phyloP scores from a whole-genome alignment of 2,329 filamentous ascomycete genomes.

The Botrytis porri region DNA sequence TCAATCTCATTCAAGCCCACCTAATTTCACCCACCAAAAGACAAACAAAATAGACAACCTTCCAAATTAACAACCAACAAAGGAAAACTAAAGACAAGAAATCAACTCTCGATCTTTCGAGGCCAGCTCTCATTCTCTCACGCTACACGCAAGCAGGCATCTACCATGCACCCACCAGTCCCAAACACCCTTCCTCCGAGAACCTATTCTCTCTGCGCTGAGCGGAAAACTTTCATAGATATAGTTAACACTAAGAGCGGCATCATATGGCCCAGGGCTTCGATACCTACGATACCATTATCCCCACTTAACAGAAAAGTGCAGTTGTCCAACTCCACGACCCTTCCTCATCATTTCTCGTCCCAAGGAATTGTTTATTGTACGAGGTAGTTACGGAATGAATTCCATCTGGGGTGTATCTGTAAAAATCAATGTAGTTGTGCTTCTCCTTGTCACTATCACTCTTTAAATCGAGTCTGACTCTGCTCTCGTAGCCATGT shows the following conservation, averaged over 20 bases:
- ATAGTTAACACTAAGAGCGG: background rate
- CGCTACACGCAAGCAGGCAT: background rate
- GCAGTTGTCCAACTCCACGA: background rate
- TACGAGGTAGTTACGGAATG: too few relatives aligned
- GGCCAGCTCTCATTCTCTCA: background rate
- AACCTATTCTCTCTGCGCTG: too few relatives aligned
- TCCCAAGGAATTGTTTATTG: too few relatives aligned
- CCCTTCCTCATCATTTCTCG: too few relatives aligned
- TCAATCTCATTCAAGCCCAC: background rate
- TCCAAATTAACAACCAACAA: background rate
- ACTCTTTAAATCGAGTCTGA: background rate
- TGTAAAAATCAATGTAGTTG: too few relatives aligned
- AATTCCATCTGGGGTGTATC: too few relatives aligned
- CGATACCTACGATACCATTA: background rate
- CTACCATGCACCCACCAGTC: background rate
- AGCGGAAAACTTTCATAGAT: too few relatives aligned
- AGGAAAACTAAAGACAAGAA: conserved; percentile 9
- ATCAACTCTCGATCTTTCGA: conserved; percentile 2
- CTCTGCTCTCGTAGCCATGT: background rate
- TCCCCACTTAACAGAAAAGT: background rate
- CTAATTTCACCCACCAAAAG: background rate
- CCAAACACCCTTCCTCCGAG: background rate
- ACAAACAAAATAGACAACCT: background rate
- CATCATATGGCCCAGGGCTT: too few relatives aligned
- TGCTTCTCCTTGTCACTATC: background rate